phyloP scores from a whole-genome alignment of 805 yeast species.

The Candida nemodendra region DNA sequence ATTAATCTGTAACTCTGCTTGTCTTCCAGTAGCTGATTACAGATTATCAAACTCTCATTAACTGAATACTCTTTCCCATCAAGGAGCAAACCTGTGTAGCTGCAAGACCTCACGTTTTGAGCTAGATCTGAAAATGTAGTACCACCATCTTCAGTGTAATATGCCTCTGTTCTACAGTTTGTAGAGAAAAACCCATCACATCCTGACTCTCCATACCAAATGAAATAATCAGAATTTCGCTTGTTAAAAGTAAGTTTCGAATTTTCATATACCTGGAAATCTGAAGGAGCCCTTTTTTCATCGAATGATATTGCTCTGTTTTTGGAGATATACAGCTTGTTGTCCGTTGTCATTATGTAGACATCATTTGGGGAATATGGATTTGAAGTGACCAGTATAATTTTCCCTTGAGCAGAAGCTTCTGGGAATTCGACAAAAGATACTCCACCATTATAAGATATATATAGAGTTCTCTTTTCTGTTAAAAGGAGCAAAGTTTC shows the following conservation, averaged over 20 bases:
- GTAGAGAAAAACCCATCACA: slow-evolving; percentile 46
- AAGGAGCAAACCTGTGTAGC: slow-evolving; percentile 60
- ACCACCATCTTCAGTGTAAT: slow-evolving; percentile 69
- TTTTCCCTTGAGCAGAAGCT: slow-evolving; percentile 36
- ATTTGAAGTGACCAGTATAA: slow-evolving; percentile 60
- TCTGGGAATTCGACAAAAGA: slow-evolving; percentile 39
- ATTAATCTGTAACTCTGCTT: slow-evolving; percentile 26
- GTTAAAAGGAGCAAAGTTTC: slow-evolving; percentile 69
- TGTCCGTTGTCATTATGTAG: slow-evolving; percentile 48
- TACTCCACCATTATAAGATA: slow-evolving; percentile 72
- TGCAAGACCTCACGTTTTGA: slow-evolving; percentile 58
- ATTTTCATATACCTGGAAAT: slow-evolving; percentile 37
- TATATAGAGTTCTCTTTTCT: slow-evolving; percentile 46
- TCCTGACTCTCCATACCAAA: slow-evolving; percentile 64
- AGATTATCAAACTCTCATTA: slow-evolving; percentile 57
- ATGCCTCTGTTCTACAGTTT: slow-evolving; percentile 59
- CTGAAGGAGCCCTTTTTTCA: slow-evolving; percentile 48
- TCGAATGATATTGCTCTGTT: slow-evolving; percentile 67
- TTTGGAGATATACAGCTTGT: slow-evolving; percentile 53
- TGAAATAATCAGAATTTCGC: slow-evolving; percentile 51
- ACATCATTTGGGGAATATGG: slow-evolving; percentile 56
- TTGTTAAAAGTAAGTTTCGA: slow-evolving; percentile 63
- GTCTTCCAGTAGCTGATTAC: slow-evolving; percentile 48
- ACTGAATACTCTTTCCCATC: slow-evolving; percentile 25
- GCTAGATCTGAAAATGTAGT: slow-evolving; percentile 52